These are phyloP conservation scores for Rubus parviflorus DNA, from an alignment of 306 rosid species.

Conservation along the genomic window DNA sequence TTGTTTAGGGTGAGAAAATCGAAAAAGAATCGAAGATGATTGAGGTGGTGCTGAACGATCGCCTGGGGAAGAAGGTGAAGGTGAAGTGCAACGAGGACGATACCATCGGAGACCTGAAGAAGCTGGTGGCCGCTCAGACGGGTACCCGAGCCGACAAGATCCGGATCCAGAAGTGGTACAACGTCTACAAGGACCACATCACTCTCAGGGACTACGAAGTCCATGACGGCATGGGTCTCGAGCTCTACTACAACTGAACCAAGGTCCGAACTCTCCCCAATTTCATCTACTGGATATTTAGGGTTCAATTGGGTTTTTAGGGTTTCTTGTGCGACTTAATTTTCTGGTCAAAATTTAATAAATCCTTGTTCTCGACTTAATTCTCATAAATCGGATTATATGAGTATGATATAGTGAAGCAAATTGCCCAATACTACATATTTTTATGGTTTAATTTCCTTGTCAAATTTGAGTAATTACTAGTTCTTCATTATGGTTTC, in stretches of 20 bases:
- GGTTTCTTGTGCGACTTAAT: background rate
- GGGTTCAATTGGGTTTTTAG: background rate
- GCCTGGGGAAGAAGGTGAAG: slow-evolving; percentile 90
- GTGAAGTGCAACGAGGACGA: slow-evolving; percentile 92
- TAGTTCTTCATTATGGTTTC: background rate
- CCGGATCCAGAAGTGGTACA: slow-evolving; percentile 82
- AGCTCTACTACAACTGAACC: slow-evolving; percentile 74
- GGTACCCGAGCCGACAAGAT: slow-evolving; percentile 81
- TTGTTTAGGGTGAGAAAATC: no score
- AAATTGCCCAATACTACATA: background rate
- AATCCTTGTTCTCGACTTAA: background rate
- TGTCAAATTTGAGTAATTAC: background rate
- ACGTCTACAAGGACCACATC: slow-evolving; percentile 83
- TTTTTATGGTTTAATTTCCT: background rate
- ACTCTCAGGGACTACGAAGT: slow-evolving; percentile 88
- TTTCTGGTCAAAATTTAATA: background rate
- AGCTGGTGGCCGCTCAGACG: slow-evolving; percentile 95
- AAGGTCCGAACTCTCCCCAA: background rate
- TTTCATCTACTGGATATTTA: background rate
- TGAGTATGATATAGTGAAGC: background rate
- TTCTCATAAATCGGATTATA: background rate
- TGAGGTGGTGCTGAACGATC: slow-evolving; percentile 89
- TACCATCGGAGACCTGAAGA: slow-evolving; percentile 89
- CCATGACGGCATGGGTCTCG: slow-evolving; percentile 97
- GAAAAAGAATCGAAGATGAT: slow-evolving; percentile 58